Evolutionary conservation across 768 basidiomycete species (phyloP).

Genomic region (Psilocybe subaeruginosa): DNA sequence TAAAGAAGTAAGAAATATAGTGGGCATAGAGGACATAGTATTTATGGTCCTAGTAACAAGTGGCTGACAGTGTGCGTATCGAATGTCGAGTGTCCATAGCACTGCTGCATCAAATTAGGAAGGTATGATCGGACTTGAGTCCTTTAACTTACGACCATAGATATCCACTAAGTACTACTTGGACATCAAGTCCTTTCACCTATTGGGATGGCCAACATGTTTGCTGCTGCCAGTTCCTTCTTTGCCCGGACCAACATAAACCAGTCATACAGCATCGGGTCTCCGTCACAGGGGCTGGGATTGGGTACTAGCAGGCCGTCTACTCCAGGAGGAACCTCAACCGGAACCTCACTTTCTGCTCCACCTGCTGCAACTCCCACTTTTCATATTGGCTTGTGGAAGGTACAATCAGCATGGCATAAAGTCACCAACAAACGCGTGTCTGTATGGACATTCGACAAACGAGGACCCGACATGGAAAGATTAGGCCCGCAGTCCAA

Average conservation of each 20-base stretch:
- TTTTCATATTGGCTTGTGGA: slow-evolving; percentile 86
- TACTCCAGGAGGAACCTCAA: slow-evolving; percentile 41
- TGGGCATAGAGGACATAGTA: neutral
- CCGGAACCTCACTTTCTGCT: slow-evolving; percentile 28
- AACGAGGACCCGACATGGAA: slow-evolving; percentile 75
- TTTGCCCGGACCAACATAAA: slow-evolving; percentile 81
- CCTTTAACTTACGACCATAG: neutral
- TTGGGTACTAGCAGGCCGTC: slow-evolving; percentile 44
- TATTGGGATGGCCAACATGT: slow-evolving; percentile 45
- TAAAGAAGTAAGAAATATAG: neutral
- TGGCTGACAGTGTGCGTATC: slow-evolving; percentile 13
- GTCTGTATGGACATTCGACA: slow-evolving; percentile 92
- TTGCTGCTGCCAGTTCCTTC: slow-evolving; percentile 84
- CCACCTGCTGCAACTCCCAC: slow-evolving; percentile 51
- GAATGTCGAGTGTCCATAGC: no score
- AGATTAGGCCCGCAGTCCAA: slow-evolving; percentile 61
- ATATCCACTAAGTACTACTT: neutral
- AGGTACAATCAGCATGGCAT: slow-evolving; percentile 82
- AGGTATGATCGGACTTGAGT: neutral
- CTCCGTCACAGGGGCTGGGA: slow-evolving; percentile 29
- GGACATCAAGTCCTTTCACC: neutral
- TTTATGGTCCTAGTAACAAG: neutral
- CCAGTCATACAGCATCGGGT: slow-evolving; percentile 74
- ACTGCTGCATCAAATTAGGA: slow-evolving; percentile 1
- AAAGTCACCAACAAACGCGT: slow-evolving; percentile 91